Percentiles rank a stretch among this genome's conserved stretches.
Evolutionary conservation across 345 rosid species (phyloP).

Genomic region (Eucalyptus polyanthemos): DNA sequence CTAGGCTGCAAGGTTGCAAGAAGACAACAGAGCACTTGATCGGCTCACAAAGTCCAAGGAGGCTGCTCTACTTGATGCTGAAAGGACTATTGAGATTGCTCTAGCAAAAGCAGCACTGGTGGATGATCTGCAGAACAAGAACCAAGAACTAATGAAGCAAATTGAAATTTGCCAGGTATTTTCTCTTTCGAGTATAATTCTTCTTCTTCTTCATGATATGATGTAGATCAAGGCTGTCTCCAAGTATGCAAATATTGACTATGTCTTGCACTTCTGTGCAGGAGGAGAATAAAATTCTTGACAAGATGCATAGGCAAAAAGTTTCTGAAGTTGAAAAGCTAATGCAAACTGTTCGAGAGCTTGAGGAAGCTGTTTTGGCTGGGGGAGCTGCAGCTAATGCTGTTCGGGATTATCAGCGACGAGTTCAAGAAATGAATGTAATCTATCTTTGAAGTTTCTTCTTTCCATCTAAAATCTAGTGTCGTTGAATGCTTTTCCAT

Average conservation of each 20-base stretch:
- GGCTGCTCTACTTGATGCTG: slow-evolving; percentile 41
- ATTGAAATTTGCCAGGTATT: slow-evolving; percentile 41
- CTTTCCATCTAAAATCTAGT: not conserved
- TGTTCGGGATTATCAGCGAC: slow-evolving; percentile 34
- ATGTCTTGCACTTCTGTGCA: not conserved
- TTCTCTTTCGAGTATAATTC: not conserved
- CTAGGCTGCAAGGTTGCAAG: slow-evolving; percentile 31
- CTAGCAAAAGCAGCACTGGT: slow-evolving; percentile 37
- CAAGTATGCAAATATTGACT: not conserved
- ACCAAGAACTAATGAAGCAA: slow-evolving; percentile 42
- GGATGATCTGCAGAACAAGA: slow-evolving; percentile 43
- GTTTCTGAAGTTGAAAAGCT: slow-evolving; percentile 49
- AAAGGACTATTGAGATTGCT: slow-evolving; percentile 36
- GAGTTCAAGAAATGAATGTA: slow-evolving; percentile 40
- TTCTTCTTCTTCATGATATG: not conserved
- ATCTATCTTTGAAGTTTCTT: not conserved
- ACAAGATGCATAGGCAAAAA: slow-evolving; percentile 39
- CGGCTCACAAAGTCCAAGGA: slow-evolving; percentile 43
- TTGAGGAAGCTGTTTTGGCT: slow-evolving; percentile 43
- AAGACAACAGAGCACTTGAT: slow-evolving; percentile 36
- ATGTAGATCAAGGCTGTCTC: not conserved
- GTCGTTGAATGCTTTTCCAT: not conserved
- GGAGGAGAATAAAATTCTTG: slow-evolving; percentile 43
- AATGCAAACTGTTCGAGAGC: slow-evolving; percentile 37
- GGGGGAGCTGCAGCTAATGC: slow-evolving; percentile 50